phyloP scores from a whole-genome alignment of 1,139 yeast genomes.

The Saccharomyces hybrid region DNA sequence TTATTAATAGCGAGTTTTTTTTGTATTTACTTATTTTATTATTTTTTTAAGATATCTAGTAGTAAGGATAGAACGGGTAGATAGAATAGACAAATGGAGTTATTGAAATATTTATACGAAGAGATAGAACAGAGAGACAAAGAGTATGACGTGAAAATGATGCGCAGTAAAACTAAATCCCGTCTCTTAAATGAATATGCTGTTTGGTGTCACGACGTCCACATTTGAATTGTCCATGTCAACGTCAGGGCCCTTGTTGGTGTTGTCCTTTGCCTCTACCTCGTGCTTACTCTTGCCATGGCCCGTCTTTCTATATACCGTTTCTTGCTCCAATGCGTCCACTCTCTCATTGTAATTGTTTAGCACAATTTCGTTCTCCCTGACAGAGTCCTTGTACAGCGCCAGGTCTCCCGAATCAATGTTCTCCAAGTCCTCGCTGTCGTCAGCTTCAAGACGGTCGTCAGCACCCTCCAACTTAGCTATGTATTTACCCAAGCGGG shows the following conservation, averaged over 20 bases:
- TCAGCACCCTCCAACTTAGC: conserved; percentile 23
- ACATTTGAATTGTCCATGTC: conserved; percentile 5
- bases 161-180: neutral
- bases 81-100: neutral
- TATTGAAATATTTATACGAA: neutral
- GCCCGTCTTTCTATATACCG: conserved; percentile 14
- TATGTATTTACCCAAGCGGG: conserved; percentile 28
- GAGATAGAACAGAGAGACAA: neutral
- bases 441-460: conserved; percentile 19
- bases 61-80: neutral
- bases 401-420: conserved; percentile 27
- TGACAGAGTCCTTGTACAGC: conserved; percentile 32
- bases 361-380: conserved; percentile 33
- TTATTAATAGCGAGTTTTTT: neutral
- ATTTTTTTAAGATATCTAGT: neutral
- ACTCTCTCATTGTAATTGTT: conserved; percentile 32
- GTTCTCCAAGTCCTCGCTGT: conserved; percentile 21
- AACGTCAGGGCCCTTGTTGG: conserved; percentile 1
- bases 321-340: conserved; percentile 31
- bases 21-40: neutral
- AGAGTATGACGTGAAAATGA: neutral
- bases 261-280: conserved; percentile 3
- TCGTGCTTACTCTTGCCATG: conserved; percentile 1
- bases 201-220: conserved; percentile 5
- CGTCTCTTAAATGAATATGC: conserved; percentile 1